Base-by-base conservation (phyloP, 352 stramenopile species). In the Phytopythium cucurbitacearum region DNA sequence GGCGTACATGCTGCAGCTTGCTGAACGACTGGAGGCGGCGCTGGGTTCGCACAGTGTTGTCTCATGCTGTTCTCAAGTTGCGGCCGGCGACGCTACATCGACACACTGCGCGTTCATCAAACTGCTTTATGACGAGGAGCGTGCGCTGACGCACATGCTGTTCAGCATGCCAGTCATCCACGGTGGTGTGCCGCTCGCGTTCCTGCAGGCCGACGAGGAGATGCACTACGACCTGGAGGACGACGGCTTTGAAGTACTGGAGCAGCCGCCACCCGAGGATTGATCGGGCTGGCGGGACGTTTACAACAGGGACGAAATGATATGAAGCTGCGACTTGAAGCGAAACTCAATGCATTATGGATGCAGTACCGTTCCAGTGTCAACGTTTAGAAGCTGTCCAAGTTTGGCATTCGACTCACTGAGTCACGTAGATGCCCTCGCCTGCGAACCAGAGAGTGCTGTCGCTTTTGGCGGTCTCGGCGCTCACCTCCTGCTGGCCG, bases 401-500 rank as follows among this genome's bases (percentile, higher is more conserved):
- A 38, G 9, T 8, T 15, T 12, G 21, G 16, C 37, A 8, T 1
- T 1, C 21, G 16, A 28, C 51, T 62, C 61, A 85, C 38, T 83
- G 62, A 34, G 74, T 76, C 48, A 89, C 67, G 76, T 94, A 94
- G 51, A 94, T 89, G 40, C 84, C 84, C 51, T 94, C 84, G 46
- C 69, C 81, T 36, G 84, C 84, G 41, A 87, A 91, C 84, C 84
- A 94, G 32, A 90, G 56, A 48, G 79, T 80, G 48, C 65, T 59
- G 37, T 80, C 76, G n/a, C 64, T 58, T 48, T 69, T 73, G 12
- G 69, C 61, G n/a, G 67, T 56, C 36, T 55, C 76, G 0, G 73
- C 73, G 56, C 79, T 91, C 40, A 94, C 84, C 67, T 94, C 79
- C 59, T 94, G 84, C 63, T 94, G 84, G 15, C 84, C 84, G 56